These are phyloP conservation scores for Collybia mongolica DNA, from an alignment of 768 basidiomycete species.

Conservation along the genomic window DNA sequence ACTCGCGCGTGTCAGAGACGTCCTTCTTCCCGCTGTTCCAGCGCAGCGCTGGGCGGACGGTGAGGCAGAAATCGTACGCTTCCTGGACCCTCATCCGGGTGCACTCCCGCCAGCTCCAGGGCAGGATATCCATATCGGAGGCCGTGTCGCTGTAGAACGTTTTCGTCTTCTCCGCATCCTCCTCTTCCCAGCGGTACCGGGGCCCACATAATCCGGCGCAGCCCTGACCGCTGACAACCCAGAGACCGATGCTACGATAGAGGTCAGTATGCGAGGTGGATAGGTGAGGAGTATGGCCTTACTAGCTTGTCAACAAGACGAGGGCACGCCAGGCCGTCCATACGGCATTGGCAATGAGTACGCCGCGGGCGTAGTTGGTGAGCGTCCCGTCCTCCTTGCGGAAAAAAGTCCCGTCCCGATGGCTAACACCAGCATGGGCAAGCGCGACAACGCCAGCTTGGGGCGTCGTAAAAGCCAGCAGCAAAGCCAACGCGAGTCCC, in stretches of 20 bases:
- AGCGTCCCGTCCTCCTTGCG: conserved; percentile 58
- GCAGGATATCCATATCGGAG: conserved; percentile 49
- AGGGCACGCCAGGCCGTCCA: conserved; percentile 79
- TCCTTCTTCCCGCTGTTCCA: conserved; percentile 29
- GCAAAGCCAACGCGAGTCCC: conserved; percentile 67
- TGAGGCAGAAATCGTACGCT: conserved; percentile 78
- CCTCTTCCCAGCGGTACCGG: conserved; percentile 82
- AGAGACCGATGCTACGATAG: conserved; percentile 64
- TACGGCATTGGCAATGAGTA: conserved; percentile 75
- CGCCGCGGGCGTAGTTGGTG: conserved; percentile 74
- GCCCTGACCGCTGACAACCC: conserved; percentile 73
- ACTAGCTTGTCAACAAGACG: conserved; percentile 73
- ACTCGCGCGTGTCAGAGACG: conserved; percentile 15
- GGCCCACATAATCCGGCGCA: conserved; percentile 86
- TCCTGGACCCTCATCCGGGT: conserved; percentile 73
- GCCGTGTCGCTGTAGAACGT: conserved; percentile 50
- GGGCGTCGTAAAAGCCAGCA: conserved; percentile 61
- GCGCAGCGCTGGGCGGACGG: conserved; percentile 26
- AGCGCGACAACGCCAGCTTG: conserved; percentile 45
- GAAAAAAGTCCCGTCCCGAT: conserved; percentile 79
- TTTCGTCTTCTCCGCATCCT: conserved; percentile 60
- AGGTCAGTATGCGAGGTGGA: not conserved
- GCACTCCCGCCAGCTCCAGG: conserved; percentile 79
- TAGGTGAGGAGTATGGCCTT: conserved; percentile 17
- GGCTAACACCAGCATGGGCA: conserved; percentile 43